Conservation (phyloP, 2,329 filamentous ascomycete species). For the Exophiala lecanii-corni region DNA sequence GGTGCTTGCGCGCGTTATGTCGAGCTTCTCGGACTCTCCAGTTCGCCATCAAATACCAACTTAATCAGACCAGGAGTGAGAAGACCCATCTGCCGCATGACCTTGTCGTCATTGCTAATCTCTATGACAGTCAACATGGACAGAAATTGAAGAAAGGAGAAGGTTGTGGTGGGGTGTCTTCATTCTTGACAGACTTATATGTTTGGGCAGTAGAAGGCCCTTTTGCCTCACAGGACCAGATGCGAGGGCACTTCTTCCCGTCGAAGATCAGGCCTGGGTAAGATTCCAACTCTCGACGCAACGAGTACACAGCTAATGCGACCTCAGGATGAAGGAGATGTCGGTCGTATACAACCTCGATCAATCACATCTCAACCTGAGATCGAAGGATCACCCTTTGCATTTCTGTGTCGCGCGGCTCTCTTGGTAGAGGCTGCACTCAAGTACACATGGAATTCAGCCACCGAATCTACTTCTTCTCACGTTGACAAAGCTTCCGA, state of each 20-base stretch:
- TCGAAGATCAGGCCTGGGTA: background rate
- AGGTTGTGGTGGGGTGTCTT: constrained; percentile 29
- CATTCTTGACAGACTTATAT: constrained; percentile 27
- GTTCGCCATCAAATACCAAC: background rate
- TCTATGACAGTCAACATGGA: constrained; percentile 28
- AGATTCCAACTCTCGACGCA: background rate
- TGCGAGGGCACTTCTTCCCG: background rate
- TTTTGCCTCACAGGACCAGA: background rate
- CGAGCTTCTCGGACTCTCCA: constrained; percentile 13
- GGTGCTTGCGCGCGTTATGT: constrained; percentile 16
- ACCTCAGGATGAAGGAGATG: background rate
- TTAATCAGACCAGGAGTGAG: constrained; percentile 15
- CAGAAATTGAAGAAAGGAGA: constrained; percentile 26
- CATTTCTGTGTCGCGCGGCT: background rate
- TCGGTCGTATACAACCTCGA: background rate
- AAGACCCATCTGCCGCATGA: no score
- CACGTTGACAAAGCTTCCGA: background rate
- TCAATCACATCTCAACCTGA: background rate
- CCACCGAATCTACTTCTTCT: background rate
- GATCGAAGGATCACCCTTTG: background rate
- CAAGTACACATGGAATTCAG: background rate
- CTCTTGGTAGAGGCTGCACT: background rate
- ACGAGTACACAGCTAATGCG: background rate
- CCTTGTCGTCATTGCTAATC: no score
- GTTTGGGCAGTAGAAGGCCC: background rate